phyloP scores from a whole-genome alignment of 1,139 yeast species.

The Hemisphaericaspora xylofermentans region DNA sequence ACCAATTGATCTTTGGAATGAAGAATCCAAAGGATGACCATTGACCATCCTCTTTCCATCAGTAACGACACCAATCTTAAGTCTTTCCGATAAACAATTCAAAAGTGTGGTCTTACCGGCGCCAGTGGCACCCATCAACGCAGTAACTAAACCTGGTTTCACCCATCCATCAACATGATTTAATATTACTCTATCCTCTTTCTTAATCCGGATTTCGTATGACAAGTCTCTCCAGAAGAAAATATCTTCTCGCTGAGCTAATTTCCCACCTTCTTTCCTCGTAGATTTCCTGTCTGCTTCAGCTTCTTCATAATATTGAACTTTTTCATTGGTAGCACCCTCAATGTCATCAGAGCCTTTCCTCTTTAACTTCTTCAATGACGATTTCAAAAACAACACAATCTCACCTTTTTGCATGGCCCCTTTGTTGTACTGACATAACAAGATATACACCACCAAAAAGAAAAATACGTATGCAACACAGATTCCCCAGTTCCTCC shows the following conservation, averaged over 20 bases:
- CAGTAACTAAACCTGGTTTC: conserved; percentile 31
- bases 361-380: conserved; percentile 16
- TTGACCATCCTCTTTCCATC: conserved; percentile 36
- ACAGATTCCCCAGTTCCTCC: conserved; percentile 83
- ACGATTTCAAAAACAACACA: conserved; percentile 62
- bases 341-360: conserved; percentile 6
- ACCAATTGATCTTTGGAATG: conserved; percentile 43
- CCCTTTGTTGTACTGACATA: conserved; percentile 64
- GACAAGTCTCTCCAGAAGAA: conserved; percentile 81
- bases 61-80: conserved; percentile 32
- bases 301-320: neutral
- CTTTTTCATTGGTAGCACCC: neutral
- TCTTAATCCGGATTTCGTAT: conserved; percentile 66
- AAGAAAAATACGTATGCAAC: conserved; percentile 51
- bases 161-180: conserved; percentile 68
- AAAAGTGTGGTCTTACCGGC: conserved; percentile 35
- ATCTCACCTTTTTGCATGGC: conserved; percentile 84
- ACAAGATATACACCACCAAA: conserved; percentile 69
- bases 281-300: conserved; percentile 5
- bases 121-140: conserved; percentile 33
- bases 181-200: conserved; percentile 60
- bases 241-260: conserved; percentile 33
- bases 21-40: conserved; percentile 29
- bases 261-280: conserved; percentile 13
- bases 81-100: conserved; percentile 31